phyloP scores from a whole-genome alignment of 2,329 filamentous ascomycete genomes.

The Aureobasidium zeae region DNA sequence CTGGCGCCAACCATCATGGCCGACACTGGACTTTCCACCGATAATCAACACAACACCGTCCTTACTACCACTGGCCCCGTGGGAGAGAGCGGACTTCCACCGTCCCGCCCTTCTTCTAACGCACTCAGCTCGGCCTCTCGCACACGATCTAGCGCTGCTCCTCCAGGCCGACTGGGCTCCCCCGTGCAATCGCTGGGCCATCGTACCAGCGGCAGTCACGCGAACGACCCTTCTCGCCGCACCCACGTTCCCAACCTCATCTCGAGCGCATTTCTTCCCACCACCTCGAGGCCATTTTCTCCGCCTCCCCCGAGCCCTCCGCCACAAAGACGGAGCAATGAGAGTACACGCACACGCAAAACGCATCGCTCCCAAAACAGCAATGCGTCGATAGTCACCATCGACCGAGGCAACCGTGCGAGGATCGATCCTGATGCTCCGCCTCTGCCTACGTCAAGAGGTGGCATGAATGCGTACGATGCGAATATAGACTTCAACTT shows the following conservation, averaged over 20 bases:
- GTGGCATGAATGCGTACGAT: constrained; percentile 61
- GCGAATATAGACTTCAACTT: constrained; percentile 21
- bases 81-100: constrained; percentile 40
- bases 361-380: constrained; percentile 49
- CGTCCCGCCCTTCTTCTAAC: constrained; percentile 37
- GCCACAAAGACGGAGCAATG: constrained; percentile 20
- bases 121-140: constrained; percentile 24
- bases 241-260: constrained; percentile 86
- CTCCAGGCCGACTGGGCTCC: constrained; percentile 19
- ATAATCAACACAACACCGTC: constrained; percentile 15
- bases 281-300: constrained; percentile 64
- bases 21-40: constrained; percentile 7
- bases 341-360: constrained; percentile 26
- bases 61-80: constrained; percentile 36
- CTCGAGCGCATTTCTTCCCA: constrained; percentile 89
- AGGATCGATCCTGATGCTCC: constrained; percentile 34
- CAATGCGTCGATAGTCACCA: constrained; percentile 45
- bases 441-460: constrained; percentile 60
- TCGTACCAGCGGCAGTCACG: constrained; percentile 18
- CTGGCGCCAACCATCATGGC: constrained; percentile 11
- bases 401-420: constrained; percentile 27
- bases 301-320: constrained; percentile 21
- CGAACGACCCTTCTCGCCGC: constrained; percentile 38
- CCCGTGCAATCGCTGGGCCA: constrained; percentile 16
- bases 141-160: constrained; percentile 10